phyloP scores from a whole-genome alignment of 179 eudicot genomes.

The Silene noctiflora region DNA sequence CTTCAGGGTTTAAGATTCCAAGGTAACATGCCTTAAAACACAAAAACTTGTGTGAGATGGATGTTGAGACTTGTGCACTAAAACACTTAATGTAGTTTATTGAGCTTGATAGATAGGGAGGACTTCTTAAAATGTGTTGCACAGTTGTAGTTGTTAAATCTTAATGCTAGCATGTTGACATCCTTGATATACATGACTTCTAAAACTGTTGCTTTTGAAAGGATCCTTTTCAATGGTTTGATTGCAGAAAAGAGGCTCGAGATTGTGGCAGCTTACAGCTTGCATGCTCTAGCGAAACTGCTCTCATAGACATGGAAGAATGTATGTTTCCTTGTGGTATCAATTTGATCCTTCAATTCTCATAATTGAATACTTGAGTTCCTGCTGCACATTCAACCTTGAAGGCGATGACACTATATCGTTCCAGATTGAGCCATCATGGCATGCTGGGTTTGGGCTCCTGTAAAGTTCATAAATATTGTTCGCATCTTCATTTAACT shows the following conservation, averaged over 20 bases:
- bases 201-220: slow-evolving; percentile 17
- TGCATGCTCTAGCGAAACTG: slow-evolving; percentile 7
- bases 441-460: slow-evolving; percentile 56
- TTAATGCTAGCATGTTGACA: slow-evolving; percentile 18
- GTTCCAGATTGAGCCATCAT: slow-evolving; percentile 76
- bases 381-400: slow-evolving; percentile 80
- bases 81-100: slow-evolving; percentile 13
- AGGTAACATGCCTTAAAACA: neutral
- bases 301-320: slow-evolving; percentile 12
- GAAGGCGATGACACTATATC: slow-evolving; percentile 96
- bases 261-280: slow-evolving; percentile 17
- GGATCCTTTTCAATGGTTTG: slow-evolving; percentile 10
- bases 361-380: slow-evolving; percentile 84
- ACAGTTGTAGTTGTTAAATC: slow-evolving; percentile 5
- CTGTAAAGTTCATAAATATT: slow-evolving; percentile 71
- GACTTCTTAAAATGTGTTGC: slow-evolving; percentile 15
- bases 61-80: neutral
- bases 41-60: neutral
- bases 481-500: slow-evolving; percentile 74
- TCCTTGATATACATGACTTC: slow-evolving; percentile 23
- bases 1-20: neutral
- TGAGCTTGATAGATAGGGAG: slow-evolving; percentile 9
- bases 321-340: slow-evolving; percentile 13
- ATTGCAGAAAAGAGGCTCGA: slow-evolving; percentile 21
- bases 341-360: slow-evolving; percentile 55